These are phyloP conservation scores for Malassezia globosa DNA, from an alignment of 1,284 basidiomycete species.

Conservation along the genomic window DNA sequence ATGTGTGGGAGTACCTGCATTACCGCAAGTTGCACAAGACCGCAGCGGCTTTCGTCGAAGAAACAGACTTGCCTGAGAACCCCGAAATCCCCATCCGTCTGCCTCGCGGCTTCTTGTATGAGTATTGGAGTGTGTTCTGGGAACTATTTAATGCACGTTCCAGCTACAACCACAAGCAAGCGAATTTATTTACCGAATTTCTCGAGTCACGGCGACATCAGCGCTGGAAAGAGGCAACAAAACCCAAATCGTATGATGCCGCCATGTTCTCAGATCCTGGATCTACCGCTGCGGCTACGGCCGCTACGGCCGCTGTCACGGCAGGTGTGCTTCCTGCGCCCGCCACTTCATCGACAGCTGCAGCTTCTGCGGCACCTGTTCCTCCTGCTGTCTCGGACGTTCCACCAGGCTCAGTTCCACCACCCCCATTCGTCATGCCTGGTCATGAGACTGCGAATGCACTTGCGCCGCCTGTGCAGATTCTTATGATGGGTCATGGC, in stretches of 20 bases:
- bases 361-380: neutral
- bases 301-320: neutral
- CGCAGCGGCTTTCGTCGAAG: constrained; percentile 35
- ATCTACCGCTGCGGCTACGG: neutral
- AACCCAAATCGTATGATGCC: neutral
- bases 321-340: neutral
- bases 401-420: too few species aligned
- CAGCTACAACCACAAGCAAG: constrained; percentile 31
- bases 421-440: too few species aligned
- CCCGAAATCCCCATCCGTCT: constrained; percentile 40
- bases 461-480: too few species aligned
- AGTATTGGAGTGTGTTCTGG: constrained; percentile 47
- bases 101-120: constrained; percentile 39
- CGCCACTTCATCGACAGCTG: neutral
- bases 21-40: constrained; percentile 33
- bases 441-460: too few species aligned
- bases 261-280: neutral
- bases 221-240: constrained; percentile 15
- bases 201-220: constrained; percentile 34
- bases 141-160: constrained; percentile 41
- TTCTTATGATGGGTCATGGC: too few species aligned
- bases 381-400: too few species aligned
- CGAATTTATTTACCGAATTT: constrained; percentile 32
- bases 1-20: constrained; percentile 45
- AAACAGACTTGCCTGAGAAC: constrained; percentile 34